Conservation (phyloP, 495 filamentous ascomycete genomes). For the Opeltia flavorubescens region DNA sequence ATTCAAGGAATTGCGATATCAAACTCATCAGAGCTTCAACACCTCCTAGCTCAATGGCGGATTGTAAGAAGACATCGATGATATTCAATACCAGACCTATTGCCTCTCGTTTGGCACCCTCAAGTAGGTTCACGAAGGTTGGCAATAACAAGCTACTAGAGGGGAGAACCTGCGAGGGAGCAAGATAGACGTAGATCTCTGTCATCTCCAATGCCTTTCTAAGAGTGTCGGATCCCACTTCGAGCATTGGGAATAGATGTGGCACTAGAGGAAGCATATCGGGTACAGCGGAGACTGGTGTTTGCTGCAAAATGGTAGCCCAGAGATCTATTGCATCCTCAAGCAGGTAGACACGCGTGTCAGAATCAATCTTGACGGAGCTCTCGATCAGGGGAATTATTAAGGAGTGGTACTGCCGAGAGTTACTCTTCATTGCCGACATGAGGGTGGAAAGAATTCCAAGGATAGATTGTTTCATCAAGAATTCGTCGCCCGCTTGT, state of each 20-base stretch:
- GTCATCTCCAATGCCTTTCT: conserved; percentile 56
- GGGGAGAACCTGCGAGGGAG: conserved; percentile 59
- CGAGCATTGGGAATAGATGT: conserved; percentile 54
- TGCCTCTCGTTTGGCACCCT: conserved; percentile 47
- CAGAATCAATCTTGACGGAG: conserved; percentile 64
- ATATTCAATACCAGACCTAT: conserved; percentile 49
- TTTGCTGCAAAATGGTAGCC: conserved; percentile 60
- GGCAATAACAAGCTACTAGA: conserved; percentile 44
- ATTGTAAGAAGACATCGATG: conserved; percentile 56
- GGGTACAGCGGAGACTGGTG: conserved; percentile 39
- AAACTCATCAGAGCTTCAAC: conserved; percentile 44
- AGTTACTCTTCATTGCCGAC: conserved; percentile 60
- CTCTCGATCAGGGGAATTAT: conserved; percentile 67
- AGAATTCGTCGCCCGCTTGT: conserved; percentile 60
- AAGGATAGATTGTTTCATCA: conserved; percentile 88
- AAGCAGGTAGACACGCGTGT: conserved; percentile 68
- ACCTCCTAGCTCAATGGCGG: conserved; percentile 56
- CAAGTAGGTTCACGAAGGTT: conserved; percentile 45
- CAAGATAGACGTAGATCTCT: conserved; percentile 67
- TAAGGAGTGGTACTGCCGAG: conserved; percentile 51
- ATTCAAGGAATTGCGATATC: conserved; percentile 55
- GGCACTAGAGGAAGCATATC: conserved; percentile 55
- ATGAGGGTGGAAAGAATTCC: conserved; percentile 67
- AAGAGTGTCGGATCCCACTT: conserved; percentile 54
- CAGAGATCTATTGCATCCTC: conserved; percentile 89